Evolutionary conservation across 2,329 filamentous ascomycete genomes (phyloP).

Genomic region (Fusarium floridanum): DNA sequence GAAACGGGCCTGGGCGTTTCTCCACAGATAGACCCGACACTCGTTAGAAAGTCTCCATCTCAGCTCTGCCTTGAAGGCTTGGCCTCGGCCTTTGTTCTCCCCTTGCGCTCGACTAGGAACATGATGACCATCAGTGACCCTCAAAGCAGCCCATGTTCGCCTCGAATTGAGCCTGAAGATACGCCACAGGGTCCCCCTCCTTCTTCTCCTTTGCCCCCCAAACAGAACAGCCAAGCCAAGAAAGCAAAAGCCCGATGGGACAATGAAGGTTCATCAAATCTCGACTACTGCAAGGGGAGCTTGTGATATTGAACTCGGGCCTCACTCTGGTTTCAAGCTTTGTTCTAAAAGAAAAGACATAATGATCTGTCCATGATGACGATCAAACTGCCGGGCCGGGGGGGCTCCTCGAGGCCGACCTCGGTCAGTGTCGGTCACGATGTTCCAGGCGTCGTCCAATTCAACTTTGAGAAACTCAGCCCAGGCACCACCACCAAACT

Average conservation of each 20-base stretch:
- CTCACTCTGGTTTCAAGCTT: background rate
- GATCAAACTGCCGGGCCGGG: constrained; percentile 7
- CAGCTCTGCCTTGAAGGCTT: background rate
- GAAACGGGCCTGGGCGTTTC: constrained; percentile 1
- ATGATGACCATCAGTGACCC: background rate
- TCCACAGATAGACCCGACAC: background rate
- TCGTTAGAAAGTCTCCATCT: background rate
- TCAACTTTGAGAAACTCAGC: background rate
- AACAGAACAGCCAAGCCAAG: background rate
- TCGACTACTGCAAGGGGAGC: constrained; percentile 2
- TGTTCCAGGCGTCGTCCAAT: constrained; percentile 1
- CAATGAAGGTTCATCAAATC: background rate
- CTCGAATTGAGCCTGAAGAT: background rate
- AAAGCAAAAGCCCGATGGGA: constrained; percentile 7
- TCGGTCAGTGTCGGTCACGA: background rate
- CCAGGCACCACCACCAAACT: constrained; percentile 21
- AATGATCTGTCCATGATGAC: constrained; percentile 32
- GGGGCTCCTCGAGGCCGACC: constrained; percentile 1
- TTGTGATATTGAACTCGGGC: background rate
- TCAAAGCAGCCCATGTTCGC: background rate
- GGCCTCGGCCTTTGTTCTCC: background rate
- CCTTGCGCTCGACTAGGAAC: background rate
- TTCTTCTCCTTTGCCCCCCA: background rate
- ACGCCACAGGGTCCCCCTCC: background rate
- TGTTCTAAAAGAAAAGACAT: constrained; percentile 23